phyloP scores from a whole-genome alignment of 2,329 filamentous ascomycete genomes.

The Phialophora expanda region DNA sequence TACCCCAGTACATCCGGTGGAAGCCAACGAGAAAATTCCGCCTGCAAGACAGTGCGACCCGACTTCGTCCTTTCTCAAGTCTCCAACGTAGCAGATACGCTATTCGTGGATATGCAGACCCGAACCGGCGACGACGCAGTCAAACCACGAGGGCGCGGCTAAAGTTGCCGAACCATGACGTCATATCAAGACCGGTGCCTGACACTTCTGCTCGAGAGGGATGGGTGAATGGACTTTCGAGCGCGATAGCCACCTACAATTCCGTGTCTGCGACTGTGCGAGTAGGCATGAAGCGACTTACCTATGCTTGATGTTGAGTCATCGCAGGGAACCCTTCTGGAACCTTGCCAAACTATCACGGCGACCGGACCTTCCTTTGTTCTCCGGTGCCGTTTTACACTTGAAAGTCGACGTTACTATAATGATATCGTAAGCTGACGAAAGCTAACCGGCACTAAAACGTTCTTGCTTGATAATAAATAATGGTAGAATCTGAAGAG shows the following conservation, averaged over 20 bases:
- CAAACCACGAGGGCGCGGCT: background rate
- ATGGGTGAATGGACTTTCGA: too few relatives aligned
- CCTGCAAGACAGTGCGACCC: background rate
- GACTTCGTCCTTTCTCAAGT: background rate
- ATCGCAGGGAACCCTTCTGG: background rate
- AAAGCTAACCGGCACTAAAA: background rate
- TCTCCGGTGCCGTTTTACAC: background rate
- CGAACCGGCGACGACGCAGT: background rate
- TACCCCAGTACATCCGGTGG: background rate
- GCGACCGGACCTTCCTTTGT: background rate
- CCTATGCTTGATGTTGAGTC: background rate
- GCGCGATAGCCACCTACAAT: too few relatives aligned
- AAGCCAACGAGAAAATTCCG: background rate
- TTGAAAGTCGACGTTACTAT: background rate
- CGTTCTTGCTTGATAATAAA: background rate
- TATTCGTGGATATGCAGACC: background rate
- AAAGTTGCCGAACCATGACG: background rate
- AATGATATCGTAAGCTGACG: background rate
- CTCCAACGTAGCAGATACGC: background rate
- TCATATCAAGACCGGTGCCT: too few relatives aligned
- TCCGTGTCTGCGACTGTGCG: background rate
- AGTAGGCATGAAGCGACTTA: background rate
- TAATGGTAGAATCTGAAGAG: background rate
- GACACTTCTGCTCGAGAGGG: too few relatives aligned
- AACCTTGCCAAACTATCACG: background rate